phyloP scores from a whole-genome alignment of 108 stramenopile species.

The Schizochytrium sp. region DNA sequence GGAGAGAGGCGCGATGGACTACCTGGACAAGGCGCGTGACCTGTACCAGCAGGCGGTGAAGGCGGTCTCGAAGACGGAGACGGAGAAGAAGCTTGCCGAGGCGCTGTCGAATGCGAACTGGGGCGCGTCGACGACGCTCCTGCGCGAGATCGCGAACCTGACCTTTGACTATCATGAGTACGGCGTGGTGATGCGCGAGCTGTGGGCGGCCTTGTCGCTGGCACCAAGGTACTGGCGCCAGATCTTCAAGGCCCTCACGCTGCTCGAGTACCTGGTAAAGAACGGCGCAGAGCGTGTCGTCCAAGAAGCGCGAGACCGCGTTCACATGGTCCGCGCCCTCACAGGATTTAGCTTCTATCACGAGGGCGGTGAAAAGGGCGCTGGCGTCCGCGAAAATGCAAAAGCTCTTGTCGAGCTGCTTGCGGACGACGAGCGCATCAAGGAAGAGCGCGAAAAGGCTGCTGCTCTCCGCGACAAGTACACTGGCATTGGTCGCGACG shows the following conservation, averaged over 20 bases:
- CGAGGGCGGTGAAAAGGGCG: constrained; percentile 38
- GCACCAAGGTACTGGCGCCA: constrained; percentile 7
- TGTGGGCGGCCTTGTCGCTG: constrained; percentile 30
- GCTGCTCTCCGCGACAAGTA: constrained; percentile 39
- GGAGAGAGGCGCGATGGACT: not conserved
- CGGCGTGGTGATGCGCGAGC: constrained; percentile 28
- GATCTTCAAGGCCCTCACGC: constrained; percentile 41
- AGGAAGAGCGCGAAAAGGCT: constrained; percentile 43
- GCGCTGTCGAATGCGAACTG: constrained; percentile 55
- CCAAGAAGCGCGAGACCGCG: constrained; percentile 40
- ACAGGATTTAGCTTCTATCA: constrained; percentile 49
- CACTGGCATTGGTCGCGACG: constrained; percentile 23
- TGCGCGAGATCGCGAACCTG: constrained; percentile 47
- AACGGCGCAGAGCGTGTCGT: constrained; percentile 47
- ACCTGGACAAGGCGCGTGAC: not conserved
- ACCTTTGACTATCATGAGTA: constrained; percentile 45
- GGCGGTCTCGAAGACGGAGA: constrained; percentile 35
- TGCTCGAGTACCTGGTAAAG: constrained; percentile 48
- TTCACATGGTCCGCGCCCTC: constrained; percentile 34
- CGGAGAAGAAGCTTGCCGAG: constrained; percentile 49
- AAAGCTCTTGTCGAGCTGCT: constrained; percentile 42
- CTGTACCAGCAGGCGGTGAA: constrained; percentile 20
- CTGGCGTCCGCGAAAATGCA: constrained; percentile 45
- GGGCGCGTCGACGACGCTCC: constrained; percentile 47
- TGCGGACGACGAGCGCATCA: constrained; percentile 34